Percentiles rank a stretch among this genome's conserved stretches.
phyloP scores from a whole-genome alignment of 306 rosid species.

The Glycine tomentella region DNA sequence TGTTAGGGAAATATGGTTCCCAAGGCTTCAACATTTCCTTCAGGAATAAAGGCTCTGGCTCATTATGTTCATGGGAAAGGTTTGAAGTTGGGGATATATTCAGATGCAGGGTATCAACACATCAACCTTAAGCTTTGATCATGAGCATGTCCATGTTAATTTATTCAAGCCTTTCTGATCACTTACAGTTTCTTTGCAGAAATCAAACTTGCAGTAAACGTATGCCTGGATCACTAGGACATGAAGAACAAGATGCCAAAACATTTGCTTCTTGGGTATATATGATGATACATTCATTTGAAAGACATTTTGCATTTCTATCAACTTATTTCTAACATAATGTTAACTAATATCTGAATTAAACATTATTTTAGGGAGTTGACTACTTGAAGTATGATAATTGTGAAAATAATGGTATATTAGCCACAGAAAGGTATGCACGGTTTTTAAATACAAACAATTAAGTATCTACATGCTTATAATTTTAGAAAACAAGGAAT shows the following conservation, averaged over 20 bases:
- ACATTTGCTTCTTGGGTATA: slow-evolving; percentile 83
- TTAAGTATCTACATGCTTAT: neutral
- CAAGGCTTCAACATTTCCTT: slow-evolving; percentile 66
- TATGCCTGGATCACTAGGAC: slow-evolving; percentile 81
- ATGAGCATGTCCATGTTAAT: neutral
- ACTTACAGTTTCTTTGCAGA: slow-evolving; percentile 50
- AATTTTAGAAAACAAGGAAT: neutral
- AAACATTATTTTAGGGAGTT: slow-evolving; percentile 54
- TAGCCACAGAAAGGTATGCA: slow-evolving; percentile 65
- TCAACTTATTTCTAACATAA: neutral
- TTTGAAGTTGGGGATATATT: slow-evolving; percentile 69
- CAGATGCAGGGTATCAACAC: slow-evolving; percentile 69
- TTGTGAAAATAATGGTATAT: slow-evolving; percentile 55
- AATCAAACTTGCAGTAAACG: slow-evolving; percentile 63
- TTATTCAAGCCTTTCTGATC: slow-evolving; percentile 4
- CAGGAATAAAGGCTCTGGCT: slow-evolving; percentile 70
- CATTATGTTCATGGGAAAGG: slow-evolving; percentile 72
- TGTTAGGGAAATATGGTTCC: slow-evolving; percentile 71
- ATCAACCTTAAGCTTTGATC: slow-evolving; percentile 11
- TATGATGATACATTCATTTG: neutral
- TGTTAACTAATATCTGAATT: neutral
- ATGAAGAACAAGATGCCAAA: slow-evolving; percentile 78
- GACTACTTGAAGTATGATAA: slow-evolving; percentile 88
- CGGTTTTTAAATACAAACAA: neutral
- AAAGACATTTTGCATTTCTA: slow-evolving; percentile 8